Base-by-base conservation (phyloP, 2,329 filamentous ascomycete genomes). In the Pyrenophora teres region DNA sequence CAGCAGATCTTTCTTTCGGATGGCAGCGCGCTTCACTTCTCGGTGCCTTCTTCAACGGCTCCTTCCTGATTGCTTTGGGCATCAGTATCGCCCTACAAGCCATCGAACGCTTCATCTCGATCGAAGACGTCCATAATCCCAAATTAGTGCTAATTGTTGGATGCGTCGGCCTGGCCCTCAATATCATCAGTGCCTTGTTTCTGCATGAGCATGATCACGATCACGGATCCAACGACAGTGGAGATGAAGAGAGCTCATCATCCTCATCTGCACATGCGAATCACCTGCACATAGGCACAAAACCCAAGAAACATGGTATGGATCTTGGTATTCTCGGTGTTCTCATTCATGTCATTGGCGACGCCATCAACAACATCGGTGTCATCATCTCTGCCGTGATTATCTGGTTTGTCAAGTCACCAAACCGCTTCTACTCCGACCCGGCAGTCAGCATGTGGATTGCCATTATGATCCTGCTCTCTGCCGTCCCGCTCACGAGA, bases 31-130 rank as follows among this genome's bases (percentile, higher is more conserved):
- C 88, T 13, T 82, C 83, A n/a, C 71, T 91, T 1, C 77, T 92
- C 0, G 88, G 88, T 4, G 87, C 87, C 18, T 92, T 92, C 71
- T 92, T 92, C 79, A 92, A 92, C 63, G 88, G 88, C 12, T 85
- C 87, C 1, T 89, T 92, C 52, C 79, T 92, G 1, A 72, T 91
- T 13, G 88, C 87, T 0, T 76, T 92, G 2, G 87, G 87, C 1
- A 72, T 91, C 31, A 90, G 87, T 69, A 89, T 92, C 42, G 81
- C 88, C 30, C 74, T 92, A 2, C 88, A 92, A 65, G 86, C 88
- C 0, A 80, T 92, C 43, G 87, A 92, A 71, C 78, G 88, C 31
- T 90, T 90, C 63, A 77, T 87, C 16, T 75, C 80, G 3, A 66
- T 87, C 3, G 70, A 83, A 54, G 72, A 70, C 16, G 77, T 92